These are phyloP conservation scores for Yamadazyma aaseri DNA, from an alignment of 1,139 yeast genomes.

Conservation along the genomic window DNA sequence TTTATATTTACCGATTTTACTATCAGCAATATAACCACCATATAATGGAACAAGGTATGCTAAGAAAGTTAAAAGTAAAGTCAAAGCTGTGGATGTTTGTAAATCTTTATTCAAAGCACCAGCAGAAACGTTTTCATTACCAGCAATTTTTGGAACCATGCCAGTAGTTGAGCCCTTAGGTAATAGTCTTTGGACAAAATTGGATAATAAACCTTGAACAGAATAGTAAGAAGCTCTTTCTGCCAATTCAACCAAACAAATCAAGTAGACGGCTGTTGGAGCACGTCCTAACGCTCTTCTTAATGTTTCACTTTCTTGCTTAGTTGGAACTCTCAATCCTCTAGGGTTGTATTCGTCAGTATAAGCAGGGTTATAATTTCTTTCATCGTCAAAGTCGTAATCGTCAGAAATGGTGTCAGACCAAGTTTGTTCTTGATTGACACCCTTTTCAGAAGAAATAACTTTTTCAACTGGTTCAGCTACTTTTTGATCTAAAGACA, in stretches of 20 bases:
- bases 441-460: not conserved
- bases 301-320: slow-evolving; percentile 44
- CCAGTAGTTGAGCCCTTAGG: slow-evolving; percentile 52
- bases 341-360: slow-evolving; percentile 32
- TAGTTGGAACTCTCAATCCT: slow-evolving; percentile 36
- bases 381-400: slow-evolving; percentile 21
- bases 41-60: slow-evolving; percentile 44
- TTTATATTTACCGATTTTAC: slow-evolving; percentile 39
- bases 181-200: slow-evolving; percentile 47
- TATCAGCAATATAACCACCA: slow-evolving; percentile 46
- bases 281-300: slow-evolving; percentile 37
- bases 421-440: slow-evolving; percentile 6
- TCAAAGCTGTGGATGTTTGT: slow-evolving; percentile 38
- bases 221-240: slow-evolving; percentile 50
- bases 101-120: slow-evolving; percentile 45
- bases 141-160: slow-evolving; percentile 31
- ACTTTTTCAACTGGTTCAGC: not conserved
- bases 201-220: slow-evolving; percentile 39
- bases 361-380: slow-evolving; percentile 25
- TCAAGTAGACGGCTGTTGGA: slow-evolving; percentile 26
- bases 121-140: slow-evolving; percentile 28
- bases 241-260: slow-evolving; percentile 45
- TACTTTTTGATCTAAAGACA: slow-evolving; percentile 5
- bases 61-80: slow-evolving; percentile 37
- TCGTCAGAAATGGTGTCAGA: slow-evolving; percentile 19